Percentiles rank a stretch among this genome's conserved stretches.
Conservation (phyloP, 1,284 basidiomycete species). For the Neolentinus lepideus region DNA sequence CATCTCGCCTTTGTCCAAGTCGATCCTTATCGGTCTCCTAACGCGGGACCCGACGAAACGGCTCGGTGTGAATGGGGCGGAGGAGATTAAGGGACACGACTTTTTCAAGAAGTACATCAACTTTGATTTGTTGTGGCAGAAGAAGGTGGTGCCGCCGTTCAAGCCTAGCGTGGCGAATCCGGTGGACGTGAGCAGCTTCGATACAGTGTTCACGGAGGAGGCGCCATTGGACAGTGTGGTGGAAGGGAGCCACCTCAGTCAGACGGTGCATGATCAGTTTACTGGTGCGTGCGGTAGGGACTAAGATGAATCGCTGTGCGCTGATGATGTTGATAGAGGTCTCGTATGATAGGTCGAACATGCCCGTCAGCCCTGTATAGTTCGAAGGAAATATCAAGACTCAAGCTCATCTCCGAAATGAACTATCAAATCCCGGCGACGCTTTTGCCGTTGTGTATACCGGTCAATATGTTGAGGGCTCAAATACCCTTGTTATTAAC, state of each 20-base stretch:
- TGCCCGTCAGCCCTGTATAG: slow-evolving; percentile 16
- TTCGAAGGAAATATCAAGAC: neutral
- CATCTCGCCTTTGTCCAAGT: slow-evolving; percentile 78
- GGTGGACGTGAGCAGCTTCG: slow-evolving; percentile 80
- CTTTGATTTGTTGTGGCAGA: slow-evolving; percentile 79
- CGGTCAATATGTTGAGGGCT: no score
- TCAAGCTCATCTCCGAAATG: neutral
- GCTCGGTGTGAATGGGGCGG: slow-evolving; percentile 88
- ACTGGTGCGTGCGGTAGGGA: slow-evolving; percentile 49
- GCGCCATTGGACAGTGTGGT: slow-evolving; percentile 80
- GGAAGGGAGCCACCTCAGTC: slow-evolving; percentile 74
- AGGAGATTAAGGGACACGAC: slow-evolving; percentile 92
- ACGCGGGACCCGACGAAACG: slow-evolving; percentile 83
- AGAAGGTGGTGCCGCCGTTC: slow-evolving; percentile 98
- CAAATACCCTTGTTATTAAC: no score
- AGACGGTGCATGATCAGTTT: slow-evolving; percentile 82
- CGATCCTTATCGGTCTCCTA: slow-evolving; percentile 81
- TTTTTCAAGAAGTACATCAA: slow-evolving; percentile 95
- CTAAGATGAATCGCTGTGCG: neutral
- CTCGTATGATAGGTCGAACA: slow-evolving; percentile 36
- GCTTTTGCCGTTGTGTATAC: neutral
- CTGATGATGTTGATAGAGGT: slow-evolving; percentile 21
- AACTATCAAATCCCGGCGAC: neutral
- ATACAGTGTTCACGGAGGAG: slow-evolving; percentile 80
- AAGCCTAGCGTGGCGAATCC: slow-evolving; percentile 89